Evolutionary conservation across 176 grass and related monocot genomes (phyloP).

Genomic region (Canna indica): DNA sequence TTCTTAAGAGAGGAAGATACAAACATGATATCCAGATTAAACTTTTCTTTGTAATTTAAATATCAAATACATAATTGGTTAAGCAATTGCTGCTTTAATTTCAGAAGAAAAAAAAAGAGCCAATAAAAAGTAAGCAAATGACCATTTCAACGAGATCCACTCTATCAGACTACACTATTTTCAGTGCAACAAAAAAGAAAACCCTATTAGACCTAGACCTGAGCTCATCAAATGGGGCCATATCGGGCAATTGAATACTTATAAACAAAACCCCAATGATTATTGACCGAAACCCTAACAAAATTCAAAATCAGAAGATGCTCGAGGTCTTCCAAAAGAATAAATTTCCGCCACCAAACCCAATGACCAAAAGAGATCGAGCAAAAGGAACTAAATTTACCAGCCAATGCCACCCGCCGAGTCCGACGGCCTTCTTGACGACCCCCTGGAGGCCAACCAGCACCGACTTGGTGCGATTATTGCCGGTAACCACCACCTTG

Average conservation of each 20-base stretch:
- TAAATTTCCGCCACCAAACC: neutral
- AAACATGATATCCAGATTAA: neutral
- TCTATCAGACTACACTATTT: neutral
- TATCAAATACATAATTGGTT: neutral
- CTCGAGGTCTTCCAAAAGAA: neutral
- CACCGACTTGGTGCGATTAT: constrained; percentile 9
- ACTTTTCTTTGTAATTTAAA: neutral
- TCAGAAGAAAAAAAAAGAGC: neutral
- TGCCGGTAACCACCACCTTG: constrained; percentile 10
- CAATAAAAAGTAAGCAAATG: neutral
- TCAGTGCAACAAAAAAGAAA: neutral
- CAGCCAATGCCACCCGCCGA: constrained; percentile 15
- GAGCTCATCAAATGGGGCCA: neutral
- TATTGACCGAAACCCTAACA: neutral
- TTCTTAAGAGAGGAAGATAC: neutral
- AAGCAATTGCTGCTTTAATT: neutral
- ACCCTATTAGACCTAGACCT: neutral
- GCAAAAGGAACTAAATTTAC: constrained; percentile 4
- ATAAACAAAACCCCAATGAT: neutral
- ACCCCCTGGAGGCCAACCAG: constrained; percentile 3
- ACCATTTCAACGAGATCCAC: neutral
- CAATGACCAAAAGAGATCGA: neutral
- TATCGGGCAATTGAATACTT: neutral
- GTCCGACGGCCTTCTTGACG: constrained; percentile 12
- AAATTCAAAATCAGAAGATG: neutral